phyloP scores from a whole-genome alignment of 2,329 filamentous ascomycete genomes.

The Pseudocercospora fijiensis region DNA sequence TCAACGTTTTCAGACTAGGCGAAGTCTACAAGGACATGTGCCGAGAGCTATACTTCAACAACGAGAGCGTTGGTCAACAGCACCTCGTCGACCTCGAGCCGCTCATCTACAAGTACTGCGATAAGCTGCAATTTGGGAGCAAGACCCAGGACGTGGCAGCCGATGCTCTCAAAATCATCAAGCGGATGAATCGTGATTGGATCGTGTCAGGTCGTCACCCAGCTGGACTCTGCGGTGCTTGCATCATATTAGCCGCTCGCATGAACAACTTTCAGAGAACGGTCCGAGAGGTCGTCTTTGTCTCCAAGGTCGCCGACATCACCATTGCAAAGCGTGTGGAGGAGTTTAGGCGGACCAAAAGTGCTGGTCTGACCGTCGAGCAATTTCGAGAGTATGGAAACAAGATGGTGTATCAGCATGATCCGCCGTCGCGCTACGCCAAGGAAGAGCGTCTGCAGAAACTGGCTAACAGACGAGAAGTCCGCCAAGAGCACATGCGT shows the following conservation, averaged over 20 bases:
- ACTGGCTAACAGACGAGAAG: slow-evolving; percentile 36
- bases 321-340: slow-evolving; percentile 89
- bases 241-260: slow-evolving; percentile 87
- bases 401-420: slow-evolving; percentile 66
- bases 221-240: slow-evolving; percentile 90
- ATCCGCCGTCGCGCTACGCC: slow-evolving; percentile 80
- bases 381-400: slow-evolving; percentile 75
- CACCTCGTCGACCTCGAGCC: slow-evolving; percentile 79
- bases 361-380: slow-evolving; percentile 79
- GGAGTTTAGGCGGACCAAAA: slow-evolving; percentile 86
- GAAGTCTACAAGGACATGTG: slow-evolving; percentile 83
- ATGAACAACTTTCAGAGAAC: slow-evolving; percentile 98
- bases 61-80: slow-evolving; percentile 46
- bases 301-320: slow-evolving; percentile 91
- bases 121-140: slow-evolving; percentile 84
- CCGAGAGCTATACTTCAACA: slow-evolving; percentile 62
- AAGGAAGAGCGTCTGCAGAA: slow-evolving; percentile 53
- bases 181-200: slow-evolving; percentile 95
- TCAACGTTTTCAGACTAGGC: slow-evolving; percentile 91
- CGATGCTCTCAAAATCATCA: slow-evolving; percentile 82
- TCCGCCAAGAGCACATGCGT: slow-evolving; percentile 29
- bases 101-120: slow-evolving; percentile 85
- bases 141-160: slow-evolving; percentile 80
- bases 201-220: slow-evolving; percentile 93
- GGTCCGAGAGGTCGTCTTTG: slow-evolving; percentile 92